Conservation (phyloP, 495 filamentous ascomycete species). For the Chaetomium tenue region DNA sequence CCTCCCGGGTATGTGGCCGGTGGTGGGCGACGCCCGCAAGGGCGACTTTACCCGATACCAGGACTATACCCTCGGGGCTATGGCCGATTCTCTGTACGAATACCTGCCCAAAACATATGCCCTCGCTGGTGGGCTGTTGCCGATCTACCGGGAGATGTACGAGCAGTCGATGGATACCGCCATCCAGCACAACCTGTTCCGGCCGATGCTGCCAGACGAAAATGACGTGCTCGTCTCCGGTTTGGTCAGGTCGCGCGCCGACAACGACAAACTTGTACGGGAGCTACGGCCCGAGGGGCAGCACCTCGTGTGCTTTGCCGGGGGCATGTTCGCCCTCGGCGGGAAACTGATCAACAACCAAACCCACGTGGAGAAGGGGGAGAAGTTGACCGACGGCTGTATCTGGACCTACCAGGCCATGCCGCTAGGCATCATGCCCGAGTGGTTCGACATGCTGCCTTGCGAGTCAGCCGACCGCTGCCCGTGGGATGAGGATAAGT, state of each 20-base stretch:
- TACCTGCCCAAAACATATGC: conserved; percentile 71
- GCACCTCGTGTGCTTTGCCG: conserved; percentile 65
- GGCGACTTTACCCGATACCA: conserved; percentile 33
- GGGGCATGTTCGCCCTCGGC: conserved; percentile 81
- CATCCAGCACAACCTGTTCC: conserved; percentile 67
- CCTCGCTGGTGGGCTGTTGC: conserved; percentile 69
- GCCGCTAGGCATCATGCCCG: conserved; percentile 79
- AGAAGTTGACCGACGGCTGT: conserved; percentile 76
- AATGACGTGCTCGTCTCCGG: conserved; percentile 50
- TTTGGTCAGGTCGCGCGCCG: conserved; percentile 56
- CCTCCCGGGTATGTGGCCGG: conserved; percentile 62
- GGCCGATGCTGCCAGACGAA: conserved; percentile 53
- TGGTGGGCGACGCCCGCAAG: conserved; percentile 38
- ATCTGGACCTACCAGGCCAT: conserved; percentile 78
- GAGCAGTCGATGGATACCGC: conserved; percentile 61
- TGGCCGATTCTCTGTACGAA: conserved; percentile 80
- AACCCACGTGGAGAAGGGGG: conserved; percentile 66
- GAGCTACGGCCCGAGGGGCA: conserved; percentile 43
- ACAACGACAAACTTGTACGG: conserved; percentile 60
- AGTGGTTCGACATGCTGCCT: conserved; percentile 59
- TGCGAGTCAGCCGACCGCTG: conserved; percentile 62
- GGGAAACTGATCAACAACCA: conserved; percentile 65
- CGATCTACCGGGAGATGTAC: conserved; percentile 76
- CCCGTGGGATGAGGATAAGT: conserved; percentile 65
- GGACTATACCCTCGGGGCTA: conserved; percentile 66